phyloP scores from a whole-genome alignment of 2,329 filamentous ascomycete genomes.

The Pseudocercospora ulei region DNA sequence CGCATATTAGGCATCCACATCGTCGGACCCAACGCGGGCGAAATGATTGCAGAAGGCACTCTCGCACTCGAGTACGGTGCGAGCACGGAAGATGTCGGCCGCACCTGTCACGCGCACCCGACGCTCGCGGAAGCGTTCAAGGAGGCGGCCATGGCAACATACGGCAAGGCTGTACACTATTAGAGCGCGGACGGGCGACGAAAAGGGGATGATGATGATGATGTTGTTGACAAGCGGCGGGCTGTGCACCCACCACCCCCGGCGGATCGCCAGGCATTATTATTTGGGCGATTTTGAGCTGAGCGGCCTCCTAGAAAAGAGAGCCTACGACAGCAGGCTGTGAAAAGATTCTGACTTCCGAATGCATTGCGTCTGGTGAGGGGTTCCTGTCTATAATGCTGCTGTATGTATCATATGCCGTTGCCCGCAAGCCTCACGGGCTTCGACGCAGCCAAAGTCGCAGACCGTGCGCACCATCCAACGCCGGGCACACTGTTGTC shows the following conservation, averaged over 20 bases:
- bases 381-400: too few species aligned
- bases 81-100: conserved; percentile 83
- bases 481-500: conserved; percentile 32
- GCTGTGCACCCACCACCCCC: too few species aligned
- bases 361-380: too few species aligned
- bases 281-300: too few species aligned
- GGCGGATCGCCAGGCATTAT: too few species aligned
- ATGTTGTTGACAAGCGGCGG: too few species aligned
- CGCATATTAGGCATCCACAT: conserved; percentile 93
- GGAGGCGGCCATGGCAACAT: conserved; percentile 97
- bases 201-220: neutral
- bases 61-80: conserved; percentile 94
- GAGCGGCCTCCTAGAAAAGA: neutral
- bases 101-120: conserved; percentile 93
- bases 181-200: conserved; percentile 47
- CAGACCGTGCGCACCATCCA: conserved; percentile 46
- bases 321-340: neutral
- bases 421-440: too few species aligned
- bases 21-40: conserved; percentile 86
- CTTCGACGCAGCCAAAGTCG: too few species aligned
- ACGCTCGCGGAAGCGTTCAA: conserved; percentile 97
- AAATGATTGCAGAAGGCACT: conserved; percentile 98
- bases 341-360: neutral
- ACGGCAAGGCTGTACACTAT: conserved; percentile 91
- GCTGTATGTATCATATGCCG: too few species aligned